A percentile compares a stretch with the other conserved stretches of the same genome.
phyloP scores from a whole-genome alignment of 2,329 filamentous ascomycete species.

The Thermomyces lanuginosus region DNA sequence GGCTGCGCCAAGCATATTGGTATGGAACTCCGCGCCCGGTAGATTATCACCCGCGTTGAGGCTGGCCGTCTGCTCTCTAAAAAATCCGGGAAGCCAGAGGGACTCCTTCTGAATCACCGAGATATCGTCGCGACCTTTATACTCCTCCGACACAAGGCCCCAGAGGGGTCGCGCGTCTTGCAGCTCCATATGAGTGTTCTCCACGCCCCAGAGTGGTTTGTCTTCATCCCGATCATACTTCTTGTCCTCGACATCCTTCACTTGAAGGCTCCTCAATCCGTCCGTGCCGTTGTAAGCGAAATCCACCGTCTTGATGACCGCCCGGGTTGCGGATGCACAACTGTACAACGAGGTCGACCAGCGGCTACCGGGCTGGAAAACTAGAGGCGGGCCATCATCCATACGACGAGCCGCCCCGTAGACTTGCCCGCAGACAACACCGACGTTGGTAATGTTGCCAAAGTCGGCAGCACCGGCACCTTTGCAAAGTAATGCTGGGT shows the following conservation, averaged over 20 bases:
- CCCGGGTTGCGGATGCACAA: conserved; percentile 28
- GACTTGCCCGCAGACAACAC: conserved; percentile 25
- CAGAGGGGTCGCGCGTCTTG: conserved; percentile 20
- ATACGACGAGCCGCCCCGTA: conserved; percentile 23
- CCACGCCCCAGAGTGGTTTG: conserved; percentile 24
- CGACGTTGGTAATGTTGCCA: conserved; percentile 30
- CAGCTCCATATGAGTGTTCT: conserved; percentile 15
- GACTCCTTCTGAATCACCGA: conserved; percentile 16
- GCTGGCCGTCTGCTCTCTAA: no score
- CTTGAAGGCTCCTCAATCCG: conserved; percentile 18
- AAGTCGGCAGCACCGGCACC: conserved; percentile 9
- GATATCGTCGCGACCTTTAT: conserved; percentile 17
- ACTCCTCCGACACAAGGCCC: conserved; percentile 23
- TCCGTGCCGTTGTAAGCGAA: conserved; percentile 30
- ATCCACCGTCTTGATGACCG: conserved; percentile 30
- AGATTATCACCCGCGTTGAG: background rate
- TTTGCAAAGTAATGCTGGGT: background rate
- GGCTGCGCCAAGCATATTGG: background rate
- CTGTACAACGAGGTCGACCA: conserved; percentile 31
- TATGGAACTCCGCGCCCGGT: background rate
- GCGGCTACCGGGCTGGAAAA: conserved; percentile 25
- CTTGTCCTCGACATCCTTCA: conserved; percentile 23
- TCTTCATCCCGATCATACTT: conserved; percentile 16
- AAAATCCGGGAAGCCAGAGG: conserved; percentile 20
- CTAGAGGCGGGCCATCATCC: conserved; percentile 18